phyloP scores from a whole-genome alignment of 805 yeast genomes.

The Novakomyces olei region DNA sequence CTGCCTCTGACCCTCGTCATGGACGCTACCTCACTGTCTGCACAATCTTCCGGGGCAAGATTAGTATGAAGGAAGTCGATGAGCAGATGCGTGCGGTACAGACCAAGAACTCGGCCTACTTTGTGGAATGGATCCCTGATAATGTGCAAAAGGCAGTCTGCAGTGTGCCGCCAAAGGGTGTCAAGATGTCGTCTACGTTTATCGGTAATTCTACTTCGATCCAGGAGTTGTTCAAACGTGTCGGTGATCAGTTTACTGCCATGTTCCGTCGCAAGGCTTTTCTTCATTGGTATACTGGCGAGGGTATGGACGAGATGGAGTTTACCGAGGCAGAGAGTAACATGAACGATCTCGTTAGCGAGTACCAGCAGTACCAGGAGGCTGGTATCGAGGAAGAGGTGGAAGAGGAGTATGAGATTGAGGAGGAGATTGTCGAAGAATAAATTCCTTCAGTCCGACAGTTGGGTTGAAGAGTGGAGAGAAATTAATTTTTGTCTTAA shows the following conservation, averaged over 20 bases:
- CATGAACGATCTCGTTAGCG: slow-evolving; percentile 74
- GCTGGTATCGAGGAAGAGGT: slow-evolving; percentile 50
- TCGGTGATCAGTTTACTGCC: slow-evolving; percentile 74
- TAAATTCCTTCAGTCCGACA: too few relatives aligned
- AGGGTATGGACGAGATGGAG: slow-evolving; percentile 93
- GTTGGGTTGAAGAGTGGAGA: slow-evolving; percentile 4
- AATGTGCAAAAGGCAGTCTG: slow-evolving; percentile 78
- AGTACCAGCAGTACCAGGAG: slow-evolving; percentile 86
- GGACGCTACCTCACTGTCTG: slow-evolving; percentile 88
- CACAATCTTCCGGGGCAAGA: slow-evolving; percentile 86
- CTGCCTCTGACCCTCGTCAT: slow-evolving; percentile 79
- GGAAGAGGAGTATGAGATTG: slow-evolving; percentile 59
- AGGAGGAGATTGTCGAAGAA: slow-evolving; percentile 12
- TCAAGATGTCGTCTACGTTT: slow-evolving; percentile 79
- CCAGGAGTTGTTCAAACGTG: slow-evolving; percentile 77
- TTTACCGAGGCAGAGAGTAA: slow-evolving; percentile 87
- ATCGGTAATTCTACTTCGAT: slow-evolving; percentile 88
- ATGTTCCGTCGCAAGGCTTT: slow-evolving; percentile 90
- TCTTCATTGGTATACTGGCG: slow-evolving; percentile 89
- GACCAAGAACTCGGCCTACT: slow-evolving; percentile 55
- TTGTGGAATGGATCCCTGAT: slow-evolving; percentile 95
- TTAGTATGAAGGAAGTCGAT: slow-evolving; percentile 81
- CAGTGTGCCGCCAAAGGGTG: slow-evolving; percentile 70
- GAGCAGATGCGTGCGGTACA: slow-evolving; percentile 81
- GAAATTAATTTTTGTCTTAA: too few relatives aligned